Conservation (phyloP, 345 rosid genomes). For the Citrus sinensis region DNA sequence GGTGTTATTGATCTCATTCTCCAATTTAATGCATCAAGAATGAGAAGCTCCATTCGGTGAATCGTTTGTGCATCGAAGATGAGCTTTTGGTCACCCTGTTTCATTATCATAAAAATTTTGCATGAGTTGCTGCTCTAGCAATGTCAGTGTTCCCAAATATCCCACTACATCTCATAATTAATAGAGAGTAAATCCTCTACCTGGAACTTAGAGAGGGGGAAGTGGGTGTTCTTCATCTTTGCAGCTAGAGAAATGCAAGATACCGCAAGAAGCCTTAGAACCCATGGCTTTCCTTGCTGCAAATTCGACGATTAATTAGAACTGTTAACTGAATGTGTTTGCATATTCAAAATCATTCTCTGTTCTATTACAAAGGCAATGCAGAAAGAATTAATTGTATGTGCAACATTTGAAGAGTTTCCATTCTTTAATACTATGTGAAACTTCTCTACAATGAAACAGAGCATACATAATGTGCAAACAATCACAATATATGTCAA, state of each 20-base stretch:
- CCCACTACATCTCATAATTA: not conserved
- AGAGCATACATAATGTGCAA: not conserved
- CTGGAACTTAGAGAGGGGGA: constrained; percentile 32
- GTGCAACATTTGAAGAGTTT: not conserved
- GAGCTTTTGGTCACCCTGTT: constrained; percentile 35
- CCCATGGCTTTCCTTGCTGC: constrained; percentile 47
- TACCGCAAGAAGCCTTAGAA: constrained; percentile 29
- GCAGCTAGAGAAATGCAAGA: constrained; percentile 51
- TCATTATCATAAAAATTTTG: not conserved
- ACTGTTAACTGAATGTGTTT: not conserved
- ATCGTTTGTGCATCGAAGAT: constrained; percentile 36
- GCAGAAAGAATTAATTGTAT: not conserved
- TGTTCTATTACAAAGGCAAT: not conserved
- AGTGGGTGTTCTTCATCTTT: constrained; percentile 37
- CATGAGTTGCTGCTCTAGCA: not conserved
- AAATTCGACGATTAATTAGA: not conserved
- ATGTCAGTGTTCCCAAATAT: not conserved
- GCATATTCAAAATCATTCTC: not conserved
- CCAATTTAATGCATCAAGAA: constrained; percentile 62
- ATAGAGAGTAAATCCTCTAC: constrained; percentile 10
- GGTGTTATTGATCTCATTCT: constrained; percentile 74
- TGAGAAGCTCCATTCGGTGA: constrained; percentile 51
- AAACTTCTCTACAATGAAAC: not conserved
- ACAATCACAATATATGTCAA: not conserved
- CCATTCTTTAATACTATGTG: not conserved